These are phyloP conservation scores for Tuber calosporum DNA, from an alignment of 495 filamentous ascomycete species.

Conservation along the genomic window DNA sequence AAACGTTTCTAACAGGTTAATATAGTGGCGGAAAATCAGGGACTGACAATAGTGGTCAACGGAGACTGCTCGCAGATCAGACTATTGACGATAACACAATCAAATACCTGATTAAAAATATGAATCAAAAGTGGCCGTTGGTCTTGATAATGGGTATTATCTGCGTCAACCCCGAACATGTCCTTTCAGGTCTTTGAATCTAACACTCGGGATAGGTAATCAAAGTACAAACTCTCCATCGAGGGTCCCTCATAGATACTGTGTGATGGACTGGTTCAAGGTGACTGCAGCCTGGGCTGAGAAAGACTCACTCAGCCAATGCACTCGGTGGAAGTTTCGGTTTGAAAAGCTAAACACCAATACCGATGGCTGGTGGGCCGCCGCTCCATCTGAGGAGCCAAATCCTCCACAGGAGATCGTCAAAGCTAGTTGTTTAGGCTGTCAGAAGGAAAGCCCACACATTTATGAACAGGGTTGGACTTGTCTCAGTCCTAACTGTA, in stretches of 20 bases:
- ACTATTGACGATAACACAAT: slow-evolving; percentile 38
- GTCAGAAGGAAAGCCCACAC: slow-evolving; percentile 43
- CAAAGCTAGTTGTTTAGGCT: slow-evolving; percentile 45
- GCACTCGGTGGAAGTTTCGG: slow-evolving; percentile 53
- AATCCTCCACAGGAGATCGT: slow-evolving; percentile 45
- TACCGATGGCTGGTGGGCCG: slow-evolving; percentile 63
- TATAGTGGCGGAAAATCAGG: slow-evolving; percentile 51
- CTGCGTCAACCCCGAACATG: neutral
- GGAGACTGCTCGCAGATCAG: slow-evolving; percentile 48
- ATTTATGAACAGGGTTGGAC: slow-evolving; percentile 60
- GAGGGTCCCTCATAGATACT: slow-evolving; percentile 57
- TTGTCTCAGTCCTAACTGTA: slow-evolving; percentile 57
- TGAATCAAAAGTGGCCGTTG: slow-evolving; percentile 45
- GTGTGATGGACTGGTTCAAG: slow-evolving; percentile 66
- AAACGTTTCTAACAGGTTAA: slow-evolving; percentile 10
- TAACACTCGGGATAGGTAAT: slow-evolving; percentile 24
- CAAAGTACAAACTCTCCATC: slow-evolving; percentile 46
- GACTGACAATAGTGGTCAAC: slow-evolving; percentile 45
- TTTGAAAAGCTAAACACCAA: slow-evolving; percentile 62
- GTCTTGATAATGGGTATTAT: slow-evolving; percentile 56
- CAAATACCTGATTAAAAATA: slow-evolving; percentile 44
- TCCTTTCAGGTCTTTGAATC: neutral
- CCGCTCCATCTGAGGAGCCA: slow-evolving; percentile 29
- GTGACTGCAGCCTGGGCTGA: slow-evolving; percentile 69
- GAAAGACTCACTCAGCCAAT: slow-evolving; percentile 42